Evolutionary conservation across 139 green algal species (phyloP).

Genomic region (Chlorella ohadii): DNA sequence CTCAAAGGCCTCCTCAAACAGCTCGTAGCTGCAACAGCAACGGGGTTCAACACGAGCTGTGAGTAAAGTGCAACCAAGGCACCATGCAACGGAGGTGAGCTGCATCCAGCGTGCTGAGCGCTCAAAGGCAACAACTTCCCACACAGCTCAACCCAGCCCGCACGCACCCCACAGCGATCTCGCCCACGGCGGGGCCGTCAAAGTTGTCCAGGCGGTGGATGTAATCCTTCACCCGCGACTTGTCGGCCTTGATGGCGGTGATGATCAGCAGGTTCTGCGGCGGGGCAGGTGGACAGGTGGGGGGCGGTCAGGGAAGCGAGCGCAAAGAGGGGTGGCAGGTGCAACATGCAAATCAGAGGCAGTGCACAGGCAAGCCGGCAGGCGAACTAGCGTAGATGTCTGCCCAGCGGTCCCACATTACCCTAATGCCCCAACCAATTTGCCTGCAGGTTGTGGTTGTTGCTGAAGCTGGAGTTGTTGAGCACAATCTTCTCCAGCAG

Average conservation of each 20-base stretch:
- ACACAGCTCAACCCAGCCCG: not conserved
- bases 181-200: conserved; percentile 91
- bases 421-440: no score
- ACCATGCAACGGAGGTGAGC: no score
- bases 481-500: conserved; percentile 99
- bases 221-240: conserved; percentile 92
- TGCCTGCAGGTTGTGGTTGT: conserved; percentile 96
- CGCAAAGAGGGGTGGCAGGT: no score
- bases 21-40: conserved; percentile 59
- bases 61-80: no score
- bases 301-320: not conserved
- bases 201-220: conserved; percentile 99
- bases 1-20: conserved; percentile 98
- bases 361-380: no score
- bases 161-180: conserved; percentile 76
- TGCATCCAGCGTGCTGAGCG: no score
- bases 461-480: conserved; percentile 96
- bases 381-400: no score
- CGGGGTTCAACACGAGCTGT: not conserved
- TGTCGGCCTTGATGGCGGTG: conserved; percentile 95
- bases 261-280: conserved; percentile 96
- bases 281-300: not conserved
- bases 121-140: no score
- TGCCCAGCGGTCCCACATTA: no score
- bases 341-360: no score